A percentile compares a stretch with the other conserved stretches of the same genome.
Evolutionary conservation across 1,139 yeast species (phyloP).

Genomic region (Geotrichum klebahnii): DNA sequence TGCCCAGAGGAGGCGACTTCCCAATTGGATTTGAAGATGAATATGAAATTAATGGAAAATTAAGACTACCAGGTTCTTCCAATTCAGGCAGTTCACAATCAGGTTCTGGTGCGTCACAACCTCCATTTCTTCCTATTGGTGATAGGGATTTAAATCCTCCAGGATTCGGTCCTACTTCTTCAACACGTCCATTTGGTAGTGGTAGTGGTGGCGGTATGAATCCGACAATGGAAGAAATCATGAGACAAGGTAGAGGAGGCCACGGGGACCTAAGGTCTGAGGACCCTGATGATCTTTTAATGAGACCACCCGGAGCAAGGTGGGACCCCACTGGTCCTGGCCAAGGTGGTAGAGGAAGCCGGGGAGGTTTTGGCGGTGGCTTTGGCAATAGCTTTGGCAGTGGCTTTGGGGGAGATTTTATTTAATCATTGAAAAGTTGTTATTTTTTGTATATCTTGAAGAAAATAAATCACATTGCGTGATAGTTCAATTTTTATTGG

Average conservation of each 20-base stretch:
- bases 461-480: too few relatives aligned
- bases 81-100: background rate
- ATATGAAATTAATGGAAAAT: slow-evolving; percentile 16
- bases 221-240: slow-evolving; percentile 16
- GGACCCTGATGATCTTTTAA: slow-evolving; percentile 13
- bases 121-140: slow-evolving; percentile 17
- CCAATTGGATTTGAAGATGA: slow-evolving; percentile 21
- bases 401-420: slow-evolving; percentile 3
- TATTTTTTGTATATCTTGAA: background rate
- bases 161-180: slow-evolving; percentile 10
- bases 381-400: slow-evolving; percentile 15
- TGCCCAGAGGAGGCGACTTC: slow-evolving; percentile 14
- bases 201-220: slow-evolving; percentile 17
- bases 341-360: slow-evolving; percentile 9
- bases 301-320: slow-evolving; percentile 18
- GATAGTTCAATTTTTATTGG: too few relatives aligned
- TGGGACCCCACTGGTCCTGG: slow-evolving; percentile 21
- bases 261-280: background rate
- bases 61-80: slow-evolving; percentile 10
- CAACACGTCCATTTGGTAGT: slow-evolving; percentile 2
- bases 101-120: background rate
- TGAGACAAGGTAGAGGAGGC: slow-evolving; percentile 8
- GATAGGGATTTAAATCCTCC: slow-evolving; percentile 20
- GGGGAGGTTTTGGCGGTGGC: slow-evolving; percentile 15
- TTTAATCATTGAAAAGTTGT: background rate